Base-by-base conservation (phyloP, 2,329 filamentous ascomycete genomes). In the Penicillium crustosum region DNA sequence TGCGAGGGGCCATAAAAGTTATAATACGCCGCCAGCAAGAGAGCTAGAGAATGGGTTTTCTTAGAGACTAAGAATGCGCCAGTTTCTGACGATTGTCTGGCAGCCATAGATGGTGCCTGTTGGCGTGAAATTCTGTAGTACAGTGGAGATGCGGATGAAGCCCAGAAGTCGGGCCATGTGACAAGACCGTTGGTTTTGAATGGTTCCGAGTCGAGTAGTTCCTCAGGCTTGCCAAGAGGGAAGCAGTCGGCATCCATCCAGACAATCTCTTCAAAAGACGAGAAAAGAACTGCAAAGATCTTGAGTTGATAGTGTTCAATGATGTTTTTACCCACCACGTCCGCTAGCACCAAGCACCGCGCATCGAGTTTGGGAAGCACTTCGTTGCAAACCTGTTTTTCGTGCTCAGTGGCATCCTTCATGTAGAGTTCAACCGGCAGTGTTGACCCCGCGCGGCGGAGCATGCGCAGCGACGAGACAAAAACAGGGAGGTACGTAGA, bases 241-340 rank as follows among this genome's bases (percentile, higher is more conserved):
- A 85, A 83, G 59, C 77, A 78, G 64, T 86, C 83, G 55, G 81
- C 81, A 64, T 86, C 84, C 65, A 86, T 79, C 70, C 83, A 85
- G 19, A 86, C 74, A 12, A 84, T 77, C 53, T 85, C 78, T 65
- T 85, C 81, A 61, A 85, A 86, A 4, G 82, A 81, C 1, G 83
- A 85, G 60, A 85, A 81, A 3, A 86, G 73, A 19, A 86, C 78
- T 4, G 83, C 76, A 61, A 85, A 80, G 38, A 81, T 76, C 67
- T 86, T 86, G 73, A 81, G 80, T 65, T 86, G 83, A 65, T 78
- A 84, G 53, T 77, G 73, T 23, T 69, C 70, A 52, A 82, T 74
- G 9, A 72, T 64, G 5, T 69, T 65, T 47, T 70, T 71, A 6
- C 73, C 68, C 8, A 81, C 63, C 15, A 79, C 71, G 38, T 80